These are phyloP conservation scores for Iris pallida DNA, from an alignment of 116 monocot genomes.

Conservation along the genomic window DNA sequence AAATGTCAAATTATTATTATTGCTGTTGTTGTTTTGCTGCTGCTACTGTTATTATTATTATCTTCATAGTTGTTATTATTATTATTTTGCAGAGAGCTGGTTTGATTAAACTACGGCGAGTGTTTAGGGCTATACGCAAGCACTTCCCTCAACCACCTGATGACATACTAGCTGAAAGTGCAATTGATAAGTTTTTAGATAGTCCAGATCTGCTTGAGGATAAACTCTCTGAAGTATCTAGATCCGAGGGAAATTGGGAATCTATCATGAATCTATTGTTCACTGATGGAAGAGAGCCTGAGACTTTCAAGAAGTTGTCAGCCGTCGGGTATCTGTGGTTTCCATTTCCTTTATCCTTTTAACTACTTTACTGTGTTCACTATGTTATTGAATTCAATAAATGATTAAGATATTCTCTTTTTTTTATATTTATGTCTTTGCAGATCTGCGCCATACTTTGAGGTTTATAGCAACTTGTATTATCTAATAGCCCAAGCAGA, in stretches of 20 bases:
- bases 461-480: slow-evolving; percentile 93
- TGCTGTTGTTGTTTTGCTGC: background rate
- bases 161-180: slow-evolving; percentile 59
- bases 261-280: slow-evolving; percentile 53
- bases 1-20: background rate
- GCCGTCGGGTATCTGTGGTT: slow-evolving; percentile 26
- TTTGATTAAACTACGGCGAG: slow-evolving; percentile 90
- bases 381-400: background rate
- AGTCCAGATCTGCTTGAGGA: slow-evolving; percentile 62
- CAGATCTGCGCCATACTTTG: slow-evolving; percentile 65
- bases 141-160: slow-evolving; percentile 91
- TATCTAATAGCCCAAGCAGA: slow-evolving; percentile 84
- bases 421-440: slow-evolving; percentile 20
- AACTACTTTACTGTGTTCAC: background rate
- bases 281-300: slow-evolving; percentile 31
- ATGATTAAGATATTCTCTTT: slow-evolving; percentile 1
- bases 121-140: slow-evolving; percentile 86
- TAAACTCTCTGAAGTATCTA: slow-evolving; percentile 55
- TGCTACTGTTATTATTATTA: no score
- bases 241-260: slow-evolving; percentile 38
- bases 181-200: slow-evolving; percentile 77
- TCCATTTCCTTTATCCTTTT: slow-evolving; percentile 8
- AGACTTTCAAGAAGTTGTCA: slow-evolving; percentile 29
- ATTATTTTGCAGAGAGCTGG: slow-evolving; percentile 55
- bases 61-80: background rate